Conservation (phyloP, 257 asterid genomes). For the Penstemon davidsonii region DNA sequence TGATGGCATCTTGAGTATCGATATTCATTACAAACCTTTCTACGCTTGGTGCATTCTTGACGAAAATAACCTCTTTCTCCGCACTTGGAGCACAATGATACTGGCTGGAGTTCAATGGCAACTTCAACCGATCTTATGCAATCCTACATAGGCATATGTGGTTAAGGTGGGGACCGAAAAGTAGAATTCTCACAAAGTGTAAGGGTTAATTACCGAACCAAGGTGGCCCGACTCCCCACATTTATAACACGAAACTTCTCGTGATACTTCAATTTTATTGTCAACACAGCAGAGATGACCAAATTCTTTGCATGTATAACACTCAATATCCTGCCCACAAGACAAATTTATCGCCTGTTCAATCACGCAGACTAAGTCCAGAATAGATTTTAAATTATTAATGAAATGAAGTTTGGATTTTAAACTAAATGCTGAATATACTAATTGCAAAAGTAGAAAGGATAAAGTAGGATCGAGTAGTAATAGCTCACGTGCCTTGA, state of each 20-base stretch:
- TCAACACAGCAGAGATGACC: conserved; percentile 55
- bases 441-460: neutral
- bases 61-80: conserved; percentile 15
- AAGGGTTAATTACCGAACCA: conserved; percentile 38
- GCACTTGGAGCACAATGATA: conserved; percentile 30
- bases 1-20: conserved; percentile 8
- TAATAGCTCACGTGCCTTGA: conserved; percentile 37
- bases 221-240: conserved; percentile 51
- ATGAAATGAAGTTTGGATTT: neutral
- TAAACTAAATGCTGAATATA: neutral
- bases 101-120: conserved; percentile 7
- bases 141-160: conserved; percentile 33
- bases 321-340: conserved; percentile 41
- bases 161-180: neutral
- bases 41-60: conserved; percentile 12
- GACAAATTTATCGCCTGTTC: neutral
- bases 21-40: conserved; percentile 19
- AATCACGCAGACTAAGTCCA: neutral
- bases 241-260: conserved; percentile 41
- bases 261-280: conserved; percentile 29
- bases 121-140: conserved; percentile 15
- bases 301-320: conserved; percentile 42
- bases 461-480: neutral
- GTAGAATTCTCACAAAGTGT: conserved; percentile 1
- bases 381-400: neutral